Conservation (phyloP, 768 basidiomycete genomes). For the Boletellus ananiceps region DNA sequence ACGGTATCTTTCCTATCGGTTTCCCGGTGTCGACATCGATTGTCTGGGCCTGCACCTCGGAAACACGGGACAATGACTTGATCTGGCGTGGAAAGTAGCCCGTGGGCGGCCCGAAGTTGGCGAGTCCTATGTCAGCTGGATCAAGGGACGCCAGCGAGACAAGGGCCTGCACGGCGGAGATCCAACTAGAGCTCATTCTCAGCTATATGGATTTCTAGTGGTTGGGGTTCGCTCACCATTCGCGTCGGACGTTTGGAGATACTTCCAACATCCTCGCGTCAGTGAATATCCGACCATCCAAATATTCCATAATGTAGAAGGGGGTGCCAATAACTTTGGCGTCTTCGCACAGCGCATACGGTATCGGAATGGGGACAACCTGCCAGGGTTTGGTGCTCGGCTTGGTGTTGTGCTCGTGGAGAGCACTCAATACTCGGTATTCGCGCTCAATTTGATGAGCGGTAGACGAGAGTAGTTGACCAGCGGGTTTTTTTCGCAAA, state of each 20-base stretch:
- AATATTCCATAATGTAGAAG: conserved; percentile 96
- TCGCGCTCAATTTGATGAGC: conserved; percentile 97
- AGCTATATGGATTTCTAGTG: background rate
- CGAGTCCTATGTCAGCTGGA: conserved; percentile 63
- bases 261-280: conserved; percentile 75
- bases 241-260: conserved; percentile 52
- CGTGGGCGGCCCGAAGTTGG: conserved; percentile 64
- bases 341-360: conserved; percentile 82
- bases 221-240: conserved; percentile 51
- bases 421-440: conserved; percentile 71
- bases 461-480: conserved; percentile 80
- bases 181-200: conserved; percentile 52
- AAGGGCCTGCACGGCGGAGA: conserved; percentile 68
- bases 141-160: conserved; percentile 61
- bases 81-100: conserved; percentile 94
- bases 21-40: conserved; percentile 60
- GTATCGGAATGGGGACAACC: conserved; percentile 80
- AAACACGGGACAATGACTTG: conserved; percentile 79
- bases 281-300: conserved; percentile 92
- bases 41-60: conserved; percentile 67
- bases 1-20: conserved; percentile 67
- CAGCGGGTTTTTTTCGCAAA: conserved; percentile 89
- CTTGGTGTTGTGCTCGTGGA: conserved; percentile 67
- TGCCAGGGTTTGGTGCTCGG: conserved; percentile 45
- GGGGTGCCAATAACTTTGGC: conserved; percentile 73